phyloP scores from a whole-genome alignment of 495 filamentous ascomycete genomes.

The Penicillium samsonianum region DNA sequence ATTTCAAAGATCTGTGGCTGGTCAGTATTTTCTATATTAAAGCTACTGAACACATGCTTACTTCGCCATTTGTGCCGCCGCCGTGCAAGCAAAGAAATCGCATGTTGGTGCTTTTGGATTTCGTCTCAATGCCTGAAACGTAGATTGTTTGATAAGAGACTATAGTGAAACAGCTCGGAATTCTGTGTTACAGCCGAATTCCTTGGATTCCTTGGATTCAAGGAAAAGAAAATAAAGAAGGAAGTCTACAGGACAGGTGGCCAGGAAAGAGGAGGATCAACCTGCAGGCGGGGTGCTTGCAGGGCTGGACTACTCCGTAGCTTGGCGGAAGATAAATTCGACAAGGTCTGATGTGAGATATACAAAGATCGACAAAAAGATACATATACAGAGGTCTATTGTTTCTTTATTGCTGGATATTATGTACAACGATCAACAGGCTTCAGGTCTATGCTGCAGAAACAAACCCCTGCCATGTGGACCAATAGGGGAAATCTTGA shows the following conservation, averaged over 20 bases:
- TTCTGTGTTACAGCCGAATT: neutral
- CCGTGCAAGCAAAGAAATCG: conserved; percentile 46
- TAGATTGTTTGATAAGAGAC: neutral
- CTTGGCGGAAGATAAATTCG: neutral
- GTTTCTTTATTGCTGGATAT: neutral
- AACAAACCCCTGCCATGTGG: neutral
- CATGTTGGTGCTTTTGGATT: conserved; percentile 24
- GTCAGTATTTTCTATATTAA: conserved; percentile 10
- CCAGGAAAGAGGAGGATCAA: neutral
- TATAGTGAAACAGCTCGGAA: neutral
- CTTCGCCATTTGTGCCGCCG: conserved; percentile 39
- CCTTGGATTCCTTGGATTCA: neutral
- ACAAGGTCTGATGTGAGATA: neutral
- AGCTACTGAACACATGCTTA: conserved; percentile 15
- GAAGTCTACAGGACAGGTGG: neutral
- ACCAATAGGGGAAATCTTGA: neutral
- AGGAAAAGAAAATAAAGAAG: neutral
- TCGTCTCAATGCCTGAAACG: neutral
- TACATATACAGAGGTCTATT: neutral
- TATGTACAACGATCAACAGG: no score
- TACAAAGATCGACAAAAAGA: neutral
- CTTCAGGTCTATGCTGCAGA: neutral
- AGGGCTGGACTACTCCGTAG: neutral
- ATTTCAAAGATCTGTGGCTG: conserved; percentile 41
- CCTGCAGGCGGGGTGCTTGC: conserved; percentile 1